Conservation (phyloP, 2,329 filamentous ascomycete genomes). For the Colletotrichum theobromicola region DNA sequence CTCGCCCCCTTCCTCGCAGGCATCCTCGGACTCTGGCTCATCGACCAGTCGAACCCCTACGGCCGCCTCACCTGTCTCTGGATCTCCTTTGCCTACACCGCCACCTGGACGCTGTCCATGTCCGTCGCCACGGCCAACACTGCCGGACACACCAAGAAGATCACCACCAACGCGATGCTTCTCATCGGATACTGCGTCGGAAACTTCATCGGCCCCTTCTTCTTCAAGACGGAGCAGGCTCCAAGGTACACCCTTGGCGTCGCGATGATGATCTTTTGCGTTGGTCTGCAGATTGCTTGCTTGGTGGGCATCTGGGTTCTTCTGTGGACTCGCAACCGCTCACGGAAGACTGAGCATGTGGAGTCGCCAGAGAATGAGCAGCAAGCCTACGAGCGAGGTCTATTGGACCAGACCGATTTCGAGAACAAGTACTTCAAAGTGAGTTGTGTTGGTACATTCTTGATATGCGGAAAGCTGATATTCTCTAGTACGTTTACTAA, state of each 20-base stretch:
- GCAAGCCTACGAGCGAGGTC: background rate
- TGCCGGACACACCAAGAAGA: constrained; percentile 70
- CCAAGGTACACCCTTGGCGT: constrained; percentile 32
- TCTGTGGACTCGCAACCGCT: constrained; percentile 6
- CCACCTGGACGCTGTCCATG: constrained; percentile 22
- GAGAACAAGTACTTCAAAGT: constrained; percentile 16
- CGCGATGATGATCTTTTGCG: constrained; percentile 24
- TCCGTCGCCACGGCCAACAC: constrained; percentile 66
- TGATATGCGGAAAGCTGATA: background rate
- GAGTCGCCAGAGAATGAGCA: background rate
- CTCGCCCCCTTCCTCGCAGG: constrained; percentile 22
- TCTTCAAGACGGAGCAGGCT: constrained; percentile 39
- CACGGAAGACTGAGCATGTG: background rate
- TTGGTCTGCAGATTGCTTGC: constrained; percentile 11
- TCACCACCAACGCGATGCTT: constrained; percentile 58
- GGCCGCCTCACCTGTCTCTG: constrained; percentile 30
- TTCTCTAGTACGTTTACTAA: background rate
- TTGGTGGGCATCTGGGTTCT: background rate
- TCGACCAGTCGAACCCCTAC: constrained; percentile 16
- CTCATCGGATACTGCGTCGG: constrained; percentile 39
- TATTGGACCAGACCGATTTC: constrained; percentile 3
- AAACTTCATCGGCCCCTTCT: constrained; percentile 66
- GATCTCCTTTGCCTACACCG: constrained; percentile 31
- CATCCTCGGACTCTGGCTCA: constrained; percentile 20
- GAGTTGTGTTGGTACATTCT: background rate